These are phyloP conservation scores for Gossypium rotundifolium DNA, from an alignment of 345 rosid species.

Conservation along the genomic window DNA sequence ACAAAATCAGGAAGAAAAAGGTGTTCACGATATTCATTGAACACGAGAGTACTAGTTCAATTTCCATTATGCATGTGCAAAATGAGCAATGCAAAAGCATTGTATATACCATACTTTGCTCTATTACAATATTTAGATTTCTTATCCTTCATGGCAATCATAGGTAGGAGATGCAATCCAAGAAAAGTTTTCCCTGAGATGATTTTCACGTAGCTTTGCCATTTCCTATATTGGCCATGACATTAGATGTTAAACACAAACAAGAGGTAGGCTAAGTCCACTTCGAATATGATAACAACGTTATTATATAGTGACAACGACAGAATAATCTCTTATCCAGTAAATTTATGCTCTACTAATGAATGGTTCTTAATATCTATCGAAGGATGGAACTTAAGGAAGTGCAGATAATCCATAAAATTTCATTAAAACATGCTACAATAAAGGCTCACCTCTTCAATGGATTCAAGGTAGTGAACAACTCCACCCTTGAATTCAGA, in stretches of 20 bases:
- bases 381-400: background rate
- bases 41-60: background rate
- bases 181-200: slow-evolving; percentile 3
- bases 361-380: background rate
- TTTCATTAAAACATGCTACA: background rate
- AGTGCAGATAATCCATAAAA: background rate
- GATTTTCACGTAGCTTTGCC: background rate
- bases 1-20: background rate
- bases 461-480: slow-evolving; percentile 82
- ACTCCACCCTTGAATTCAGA: slow-evolving; percentile 68
- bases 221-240: background rate
- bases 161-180: background rate
- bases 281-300: too few relatives aligned
- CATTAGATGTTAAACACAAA: background rate
- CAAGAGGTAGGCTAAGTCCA: too few relatives aligned
- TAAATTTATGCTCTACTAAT: background rate
- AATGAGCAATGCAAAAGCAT: background rate
- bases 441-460: slow-evolving; percentile 65
- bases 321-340: background rate
- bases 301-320: background rate
- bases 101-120: background rate
- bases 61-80: background rate
- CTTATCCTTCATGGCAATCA: background rate
- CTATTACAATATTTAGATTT: background rate
- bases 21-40: background rate